Percentiles rank a stretch among this genome's conserved stretches.
Evolutionary conservation across 2,329 filamentous ascomycete genomes (phyloP).

Genomic region (Cercospora zeina): DNA sequence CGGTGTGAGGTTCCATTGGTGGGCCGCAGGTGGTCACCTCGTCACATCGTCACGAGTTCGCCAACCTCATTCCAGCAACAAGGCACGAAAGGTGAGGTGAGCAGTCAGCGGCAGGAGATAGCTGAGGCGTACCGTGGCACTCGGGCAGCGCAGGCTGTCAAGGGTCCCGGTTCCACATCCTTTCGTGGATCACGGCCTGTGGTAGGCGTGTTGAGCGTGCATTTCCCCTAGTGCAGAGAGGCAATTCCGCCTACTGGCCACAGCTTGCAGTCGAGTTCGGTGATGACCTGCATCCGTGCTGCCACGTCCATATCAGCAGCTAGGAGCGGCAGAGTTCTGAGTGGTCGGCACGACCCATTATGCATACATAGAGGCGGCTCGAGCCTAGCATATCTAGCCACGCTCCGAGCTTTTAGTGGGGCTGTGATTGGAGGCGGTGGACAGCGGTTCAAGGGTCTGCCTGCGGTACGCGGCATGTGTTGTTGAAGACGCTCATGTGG

Average conservation of each 20-base stretch:
- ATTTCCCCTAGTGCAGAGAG: slow-evolving; percentile 23
- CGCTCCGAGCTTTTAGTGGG: slow-evolving; percentile 10
- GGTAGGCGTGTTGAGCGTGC: slow-evolving; percentile 20
- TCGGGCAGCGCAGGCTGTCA: slow-evolving; percentile 23
- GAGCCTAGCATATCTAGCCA: slow-evolving; percentile 5
- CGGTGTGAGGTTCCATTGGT: slow-evolving; percentile 30
- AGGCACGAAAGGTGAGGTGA: slow-evolving; percentile 17
- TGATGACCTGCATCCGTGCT: slow-evolving; percentile 32
- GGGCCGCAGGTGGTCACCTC: slow-evolving; percentile 18
- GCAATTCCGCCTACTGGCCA: slow-evolving; percentile 31
- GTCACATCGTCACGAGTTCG: slow-evolving; percentile 18
- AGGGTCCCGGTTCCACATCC: slow-evolving; percentile 20
- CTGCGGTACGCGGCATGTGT: slow-evolving; percentile 1
- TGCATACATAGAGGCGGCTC: slow-evolving; percentile 18
- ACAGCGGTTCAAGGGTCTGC: slow-evolving; percentile 3
- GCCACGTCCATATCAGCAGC: slow-evolving; percentile 36
- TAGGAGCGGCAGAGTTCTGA: slow-evolving; percentile 28
- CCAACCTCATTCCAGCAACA: slow-evolving; percentile 18
- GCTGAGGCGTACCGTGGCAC: slow-evolving; percentile 30
- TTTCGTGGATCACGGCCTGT: slow-evolving; percentile 13
- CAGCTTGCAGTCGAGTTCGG: slow-evolving; percentile 20
- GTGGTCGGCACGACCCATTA: slow-evolving; percentile 29
- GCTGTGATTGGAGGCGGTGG: slow-evolving; percentile 17
- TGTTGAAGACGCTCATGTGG: slow-evolving; percentile 15
- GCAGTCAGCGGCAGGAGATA: slow-evolving; percentile 21